These are phyloP conservation scores for Vitis labrusca DNA, from an alignment of 164 flowering plant genomes.

Conservation along the genomic window DNA sequence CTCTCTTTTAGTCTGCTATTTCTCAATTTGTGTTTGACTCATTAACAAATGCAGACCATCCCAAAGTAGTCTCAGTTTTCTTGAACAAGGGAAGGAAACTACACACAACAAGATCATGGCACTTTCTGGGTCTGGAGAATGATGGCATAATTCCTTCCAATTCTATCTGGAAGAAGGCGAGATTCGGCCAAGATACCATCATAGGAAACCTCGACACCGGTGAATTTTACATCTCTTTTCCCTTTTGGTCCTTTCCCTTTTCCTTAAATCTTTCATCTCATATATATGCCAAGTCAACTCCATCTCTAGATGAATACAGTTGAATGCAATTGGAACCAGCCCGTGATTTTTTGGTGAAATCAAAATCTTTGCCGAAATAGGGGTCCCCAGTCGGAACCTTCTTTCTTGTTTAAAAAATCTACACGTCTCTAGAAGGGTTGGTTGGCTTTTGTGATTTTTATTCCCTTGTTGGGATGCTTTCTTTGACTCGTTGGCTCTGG, in stretches of 20 bases:
- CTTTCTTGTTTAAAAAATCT: too few species aligned
- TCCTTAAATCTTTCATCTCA: neutral
- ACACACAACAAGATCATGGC: slow-evolving; percentile 52
- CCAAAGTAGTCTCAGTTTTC: slow-evolving; percentile 39
- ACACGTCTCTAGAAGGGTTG: too few species aligned
- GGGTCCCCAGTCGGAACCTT: too few species aligned
- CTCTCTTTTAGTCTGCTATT: neutral
- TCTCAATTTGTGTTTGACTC: neutral
- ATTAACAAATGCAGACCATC: slow-evolving; percentile 25
- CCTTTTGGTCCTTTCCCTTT: neutral
- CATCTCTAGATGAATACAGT: too few species aligned
- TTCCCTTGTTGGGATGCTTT: neutral
- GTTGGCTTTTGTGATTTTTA: neutral
- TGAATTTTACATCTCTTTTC: slow-evolving; percentile 3
- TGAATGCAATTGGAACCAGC: too few species aligned
- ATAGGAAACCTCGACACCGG: slow-evolving; percentile 50
- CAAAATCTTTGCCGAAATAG: too few species aligned
- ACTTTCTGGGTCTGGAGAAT: slow-evolving; percentile 30
- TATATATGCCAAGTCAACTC: neutral
- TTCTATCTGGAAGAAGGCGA: slow-evolving; percentile 36
- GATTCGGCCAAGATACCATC: slow-evolving; percentile 38
- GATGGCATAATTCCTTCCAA: slow-evolving; percentile 9
- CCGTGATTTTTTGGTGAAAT: too few species aligned
- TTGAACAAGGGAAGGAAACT: slow-evolving; percentile 25
- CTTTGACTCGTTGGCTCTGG: neutral